Evolutionary conservation across 345 rosid species (phyloP).

Genomic region (Eucalyptus sp.): DNA sequence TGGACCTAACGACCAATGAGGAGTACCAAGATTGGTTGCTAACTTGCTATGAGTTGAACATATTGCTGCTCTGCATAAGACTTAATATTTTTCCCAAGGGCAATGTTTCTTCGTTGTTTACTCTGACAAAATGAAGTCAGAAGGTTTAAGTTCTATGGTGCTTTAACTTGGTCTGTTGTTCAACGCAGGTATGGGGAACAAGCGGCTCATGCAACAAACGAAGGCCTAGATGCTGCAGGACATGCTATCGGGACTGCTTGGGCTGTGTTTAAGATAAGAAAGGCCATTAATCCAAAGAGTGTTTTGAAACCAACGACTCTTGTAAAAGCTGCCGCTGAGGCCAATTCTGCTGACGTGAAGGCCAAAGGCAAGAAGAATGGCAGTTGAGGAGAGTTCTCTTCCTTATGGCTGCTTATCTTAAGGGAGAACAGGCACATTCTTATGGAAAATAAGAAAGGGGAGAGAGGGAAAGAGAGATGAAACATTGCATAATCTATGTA

Average conservation of each 20-base stretch:
- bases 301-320: constrained; percentile 58
- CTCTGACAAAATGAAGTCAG: not conserved
- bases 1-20: not conserved
- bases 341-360: constrained; percentile 14
- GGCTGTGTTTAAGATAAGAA: constrained; percentile 85
- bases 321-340: constrained; percentile 54
- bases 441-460: not conserved
- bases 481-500: not conserved
- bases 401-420: not conserved
- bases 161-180: not conserved
- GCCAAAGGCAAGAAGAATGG: not conserved
- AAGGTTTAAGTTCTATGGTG: not conserved
- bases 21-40: not conserved
- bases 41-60: not conserved
- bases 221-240: constrained; percentile 84
- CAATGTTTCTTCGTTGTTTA: not conserved
- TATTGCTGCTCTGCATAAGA: not conserved
- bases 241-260: constrained; percentile 88
- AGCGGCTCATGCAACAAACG: constrained; percentile 58
- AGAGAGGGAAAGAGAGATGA: not conserved
- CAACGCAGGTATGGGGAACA: constrained; percentile 64
- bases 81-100: not conserved
- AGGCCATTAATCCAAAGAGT: constrained; percentile 73
- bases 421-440: not conserved
- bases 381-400: not conserved